These are phyloP conservation scores for Penicillium crystallinum DNA, from an alignment of 495 filamentous ascomycete species.

Conservation along the genomic window DNA sequence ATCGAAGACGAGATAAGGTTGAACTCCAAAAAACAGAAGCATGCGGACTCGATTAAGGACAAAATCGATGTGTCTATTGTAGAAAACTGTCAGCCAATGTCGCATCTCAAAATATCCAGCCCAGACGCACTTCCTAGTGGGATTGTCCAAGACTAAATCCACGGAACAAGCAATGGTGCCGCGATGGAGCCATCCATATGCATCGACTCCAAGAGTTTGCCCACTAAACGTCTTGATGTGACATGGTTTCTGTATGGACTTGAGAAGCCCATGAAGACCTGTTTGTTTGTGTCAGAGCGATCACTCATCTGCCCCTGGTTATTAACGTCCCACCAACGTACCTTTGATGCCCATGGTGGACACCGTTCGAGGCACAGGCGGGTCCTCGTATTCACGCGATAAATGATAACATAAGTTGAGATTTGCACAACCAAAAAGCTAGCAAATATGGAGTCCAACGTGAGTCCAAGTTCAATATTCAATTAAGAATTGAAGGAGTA, in stretches of 20 bases:
- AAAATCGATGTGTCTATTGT: constrained; percentile 78
- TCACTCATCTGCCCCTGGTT: constrained; percentile 1
- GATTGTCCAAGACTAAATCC: constrained; percentile 82
- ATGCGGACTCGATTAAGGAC: constrained; percentile 86
- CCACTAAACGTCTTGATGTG: constrained; percentile 83
- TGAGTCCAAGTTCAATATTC: constrained; percentile 1
- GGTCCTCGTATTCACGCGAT: constrained; percentile 27
- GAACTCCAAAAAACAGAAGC: constrained; percentile 88
- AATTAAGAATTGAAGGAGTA: constrained; percentile 12
- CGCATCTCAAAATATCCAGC: background rate
- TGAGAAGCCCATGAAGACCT: constrained; percentile 89
- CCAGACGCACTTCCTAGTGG: constrained; percentile 71
- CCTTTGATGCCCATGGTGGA: constrained; percentile 68
- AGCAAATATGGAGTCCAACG: background rate
- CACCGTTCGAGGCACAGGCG: constrained; percentile 28
- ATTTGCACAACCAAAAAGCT: constrained; percentile 4
- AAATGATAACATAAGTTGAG: constrained; percentile 15
- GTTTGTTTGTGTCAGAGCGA: background rate
- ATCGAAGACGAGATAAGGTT: constrained; percentile 91
- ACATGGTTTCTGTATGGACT: constrained; percentile 88
- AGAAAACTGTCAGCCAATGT: constrained; percentile 2
- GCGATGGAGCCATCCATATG: constrained; percentile 97
- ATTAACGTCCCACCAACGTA: constrained; percentile 26
- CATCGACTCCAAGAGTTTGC: constrained; percentile 87
- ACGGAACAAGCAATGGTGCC: constrained; percentile 87